phyloP scores from a whole-genome alignment of 768 basidiomycete genomes.

The Fomitopsis serialis region DNA sequence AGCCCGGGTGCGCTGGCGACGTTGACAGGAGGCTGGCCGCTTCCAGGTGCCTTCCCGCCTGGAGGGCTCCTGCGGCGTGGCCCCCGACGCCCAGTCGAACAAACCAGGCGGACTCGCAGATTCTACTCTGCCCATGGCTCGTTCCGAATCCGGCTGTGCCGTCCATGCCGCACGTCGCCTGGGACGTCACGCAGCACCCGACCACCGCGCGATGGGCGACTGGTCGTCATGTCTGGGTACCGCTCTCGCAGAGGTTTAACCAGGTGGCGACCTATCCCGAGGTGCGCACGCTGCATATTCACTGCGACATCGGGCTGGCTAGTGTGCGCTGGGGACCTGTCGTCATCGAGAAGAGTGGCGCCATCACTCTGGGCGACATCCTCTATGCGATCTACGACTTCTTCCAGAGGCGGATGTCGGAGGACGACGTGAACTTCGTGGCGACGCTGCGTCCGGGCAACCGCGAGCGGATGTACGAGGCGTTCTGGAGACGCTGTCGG shows the following conservation, averaged over 20 bases:
- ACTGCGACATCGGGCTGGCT: constrained; percentile 14
- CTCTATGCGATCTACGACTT: constrained; percentile 45
- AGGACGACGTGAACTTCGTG: constrained; percentile 22
- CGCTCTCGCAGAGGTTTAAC: constrained; percentile 12
- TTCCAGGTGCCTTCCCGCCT: too few species aligned
- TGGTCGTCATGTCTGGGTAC: constrained; percentile 19
- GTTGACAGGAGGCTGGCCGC: too few species aligned
- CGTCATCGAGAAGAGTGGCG: constrained; percentile 25
- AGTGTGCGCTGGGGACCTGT: constrained; percentile 43
- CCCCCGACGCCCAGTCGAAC: too few species aligned
- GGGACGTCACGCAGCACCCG: constrained; percentile 33
- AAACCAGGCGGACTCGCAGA: too few species aligned
- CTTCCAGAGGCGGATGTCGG: constrained; percentile 39
- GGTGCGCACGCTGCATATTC: constrained; percentile 18
- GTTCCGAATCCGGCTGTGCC: constrained; percentile 28
- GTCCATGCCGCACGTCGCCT: constrained; percentile 23
- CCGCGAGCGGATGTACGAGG: constrained; percentile 17
- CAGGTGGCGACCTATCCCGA: constrained; percentile 20
- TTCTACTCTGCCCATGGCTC: constrained; percentile 14
- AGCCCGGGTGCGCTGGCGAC: too few species aligned
- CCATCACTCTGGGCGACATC: constrained; percentile 39
- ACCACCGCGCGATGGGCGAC: constrained; percentile 26
- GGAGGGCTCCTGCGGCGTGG: too few species aligned
- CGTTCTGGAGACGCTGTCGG: constrained; percentile 32
- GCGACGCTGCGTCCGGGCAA: constrained; percentile 13